Percentiles rank a stretch among this genome's conserved stretches.
Conservation (phyloP, 345 rosid species). For the Boechera divaricarpa region DNA sequence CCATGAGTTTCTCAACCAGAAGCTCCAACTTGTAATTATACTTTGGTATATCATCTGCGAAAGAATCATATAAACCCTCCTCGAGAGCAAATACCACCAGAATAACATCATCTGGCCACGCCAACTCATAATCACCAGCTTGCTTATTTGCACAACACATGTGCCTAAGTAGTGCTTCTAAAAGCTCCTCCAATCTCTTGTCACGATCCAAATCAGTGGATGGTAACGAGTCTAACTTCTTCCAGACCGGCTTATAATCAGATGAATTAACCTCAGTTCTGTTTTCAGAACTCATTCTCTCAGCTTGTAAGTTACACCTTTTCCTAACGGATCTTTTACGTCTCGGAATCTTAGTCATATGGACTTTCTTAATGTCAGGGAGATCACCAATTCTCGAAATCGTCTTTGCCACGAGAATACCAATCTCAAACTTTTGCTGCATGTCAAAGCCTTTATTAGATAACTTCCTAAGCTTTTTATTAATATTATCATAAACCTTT, state of each 20-base stretch:
- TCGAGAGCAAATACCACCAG: conserved; percentile 65
- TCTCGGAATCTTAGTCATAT: conserved; percentile 1
- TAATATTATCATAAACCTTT: conserved; percentile 60
- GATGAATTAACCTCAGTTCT: conserved; percentile 47
- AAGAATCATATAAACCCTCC: conserved; percentile 61
- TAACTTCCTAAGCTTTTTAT: conserved; percentile 56
- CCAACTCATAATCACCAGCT: conserved; percentile 33
- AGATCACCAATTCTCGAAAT: conserved; percentile 53
- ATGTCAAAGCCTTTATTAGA: conserved; percentile 52
- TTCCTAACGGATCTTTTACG: conserved; percentile 45
- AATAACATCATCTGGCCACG: conserved; percentile 77
- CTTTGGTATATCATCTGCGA: conserved; percentile 63
- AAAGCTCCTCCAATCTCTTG: conserved; percentile 74
- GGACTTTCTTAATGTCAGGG: conserved; percentile 34
- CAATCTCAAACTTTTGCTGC: conserved; percentile 57
- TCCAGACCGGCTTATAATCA: conserved; percentile 49
- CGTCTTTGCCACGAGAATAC: conserved; percentile 68
- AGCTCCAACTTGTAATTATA: conserved; percentile 72
- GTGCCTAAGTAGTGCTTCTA: conserved; percentile 57
- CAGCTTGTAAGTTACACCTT: conserved; percentile 49
- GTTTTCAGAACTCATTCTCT: conserved; percentile 59
- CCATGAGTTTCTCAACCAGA: conserved; percentile 71
- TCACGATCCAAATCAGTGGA: conserved; percentile 68
- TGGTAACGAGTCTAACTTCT: conserved; percentile 52
- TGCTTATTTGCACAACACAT: conserved; percentile 53